These are phyloP conservation scores for Scleroderma citrinum DNA, from an alignment of 768 basidiomycete species.

Conservation along the genomic window DNA sequence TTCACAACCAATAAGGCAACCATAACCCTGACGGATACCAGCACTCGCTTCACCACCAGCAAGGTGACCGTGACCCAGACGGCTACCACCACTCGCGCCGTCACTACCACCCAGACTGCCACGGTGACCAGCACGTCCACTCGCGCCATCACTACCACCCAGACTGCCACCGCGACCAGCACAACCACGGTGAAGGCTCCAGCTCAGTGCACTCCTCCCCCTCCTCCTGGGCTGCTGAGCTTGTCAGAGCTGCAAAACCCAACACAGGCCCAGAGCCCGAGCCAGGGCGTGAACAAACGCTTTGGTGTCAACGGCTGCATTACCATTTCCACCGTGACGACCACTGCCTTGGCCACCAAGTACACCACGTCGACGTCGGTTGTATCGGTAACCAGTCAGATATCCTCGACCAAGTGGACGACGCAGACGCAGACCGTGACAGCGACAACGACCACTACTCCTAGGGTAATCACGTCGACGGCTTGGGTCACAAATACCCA, in stretches of 20 bases:
- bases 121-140: not conserved
- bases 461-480: not conserved
- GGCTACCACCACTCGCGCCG: not conserved
- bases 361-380: not conserved
- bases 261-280: not conserved
- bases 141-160: not conserved
- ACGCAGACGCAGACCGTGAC: conserved; percentile 2
- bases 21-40: not conserved
- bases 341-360: not conserved
- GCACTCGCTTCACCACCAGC: not conserved
- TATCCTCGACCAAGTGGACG: not conserved
- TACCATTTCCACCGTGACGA: not conserved
- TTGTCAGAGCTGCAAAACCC: no score
- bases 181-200: not conserved
- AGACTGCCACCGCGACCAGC: not conserved
- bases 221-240: no score
- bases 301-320: not conserved
- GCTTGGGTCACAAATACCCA: not conserved
- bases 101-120: not conserved
- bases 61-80: not conserved
- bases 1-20: not conserved
- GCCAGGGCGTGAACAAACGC: not conserved
- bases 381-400: not conserved
- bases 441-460: not conserved
- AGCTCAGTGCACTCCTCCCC: not conserved